Base-by-base conservation (phyloP, 1,284 basidiomycete genomes). In the Volvariella surrecta region DNA sequence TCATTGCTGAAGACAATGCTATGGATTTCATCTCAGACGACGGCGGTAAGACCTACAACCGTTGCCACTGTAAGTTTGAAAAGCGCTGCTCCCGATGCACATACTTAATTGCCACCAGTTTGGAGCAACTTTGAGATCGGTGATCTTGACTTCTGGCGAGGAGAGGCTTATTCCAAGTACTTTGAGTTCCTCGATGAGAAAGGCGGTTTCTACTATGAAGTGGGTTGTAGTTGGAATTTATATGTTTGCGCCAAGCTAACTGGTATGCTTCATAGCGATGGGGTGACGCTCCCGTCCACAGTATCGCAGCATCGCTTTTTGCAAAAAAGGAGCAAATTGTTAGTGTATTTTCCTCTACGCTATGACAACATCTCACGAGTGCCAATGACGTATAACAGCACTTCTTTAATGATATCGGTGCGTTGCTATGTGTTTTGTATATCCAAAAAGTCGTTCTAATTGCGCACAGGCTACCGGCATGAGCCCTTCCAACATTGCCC, bases 121-220 rank as follows among this genome's bases (percentile, higher is more conserved):
- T 91, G 89, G 89, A 84, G 78, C 54, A 92, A 92, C 64, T 92
- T 93, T 53, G 92, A 96, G 60, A 92, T 96, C 42, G 93, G 72
- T 32, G 79, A 81, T 58, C 68, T 88, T 50, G 79, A 87, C 53
- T 81, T 95, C 53, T 93, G 89, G 85, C 73, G 93, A 51, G 66
- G 73, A 16, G 78, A 91, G 50, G 79, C 84, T 0, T 96, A 96
- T 64, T 69, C 67, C 48, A 82, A 87, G 54, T 96, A 82, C 71
- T 96, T 96, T 54, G 79, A 91, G 37, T 75, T 77, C 60, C 72
- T 97, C 16, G 93, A 97, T 57, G 59, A 74, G 37, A 72, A 78
- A 24, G 93, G 93, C 48, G 93, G 93, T n/a, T 93, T 93, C 63
- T 91, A 90, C 62, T 93, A 94, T 53, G 90, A 94, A 74, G 79